Conservation (phyloP, 2,329 filamentous ascomycete species). For the Penicillium rolfsii region DNA sequence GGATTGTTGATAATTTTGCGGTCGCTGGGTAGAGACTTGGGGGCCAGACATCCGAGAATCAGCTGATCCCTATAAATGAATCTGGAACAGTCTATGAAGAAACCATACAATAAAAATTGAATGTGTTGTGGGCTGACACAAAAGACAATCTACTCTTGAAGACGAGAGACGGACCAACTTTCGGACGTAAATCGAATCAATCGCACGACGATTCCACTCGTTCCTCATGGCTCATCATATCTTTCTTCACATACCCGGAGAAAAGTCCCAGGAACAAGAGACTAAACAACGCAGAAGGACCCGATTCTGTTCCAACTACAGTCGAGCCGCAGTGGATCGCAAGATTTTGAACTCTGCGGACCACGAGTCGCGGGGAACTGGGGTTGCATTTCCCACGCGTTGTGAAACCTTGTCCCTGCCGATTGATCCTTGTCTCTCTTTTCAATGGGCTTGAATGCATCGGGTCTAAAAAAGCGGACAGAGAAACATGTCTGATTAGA, state of each 20-base stretch:
- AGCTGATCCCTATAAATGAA: background rate
- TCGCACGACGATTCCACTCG: background rate
- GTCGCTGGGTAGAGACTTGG: background rate
- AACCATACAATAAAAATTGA: background rate
- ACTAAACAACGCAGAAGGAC: slow-evolving; percentile 6
- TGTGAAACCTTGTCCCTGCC: slow-evolving; percentile 1
- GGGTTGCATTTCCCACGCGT: slow-evolving; percentile 6
- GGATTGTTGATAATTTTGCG: background rate
- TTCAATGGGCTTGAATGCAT: background rate
- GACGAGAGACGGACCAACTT: too few relatives aligned
- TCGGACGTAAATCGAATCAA: background rate
- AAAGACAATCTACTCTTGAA: background rate
- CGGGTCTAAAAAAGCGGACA: background rate
- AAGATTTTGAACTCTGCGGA: slow-evolving; percentile 17
- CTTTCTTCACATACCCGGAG: background rate
- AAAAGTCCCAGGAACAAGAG: background rate
- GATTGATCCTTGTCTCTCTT: background rate
- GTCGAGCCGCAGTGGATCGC: slow-evolving; percentile 20
- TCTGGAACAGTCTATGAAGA: slow-evolving; percentile 6
- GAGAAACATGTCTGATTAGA: background rate
- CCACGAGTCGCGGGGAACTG: slow-evolving; percentile 17
- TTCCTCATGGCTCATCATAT: background rate
- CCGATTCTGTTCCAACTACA: slow-evolving; percentile 10
- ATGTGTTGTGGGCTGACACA: background rate
- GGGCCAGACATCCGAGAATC: slow-evolving; percentile 1